Percentiles rank a stretch among this genome's conserved stretches.
phyloP scores from a whole-genome alignment of 2,329 filamentous ascomycete species.

The Diaporthe nobilis region DNA sequence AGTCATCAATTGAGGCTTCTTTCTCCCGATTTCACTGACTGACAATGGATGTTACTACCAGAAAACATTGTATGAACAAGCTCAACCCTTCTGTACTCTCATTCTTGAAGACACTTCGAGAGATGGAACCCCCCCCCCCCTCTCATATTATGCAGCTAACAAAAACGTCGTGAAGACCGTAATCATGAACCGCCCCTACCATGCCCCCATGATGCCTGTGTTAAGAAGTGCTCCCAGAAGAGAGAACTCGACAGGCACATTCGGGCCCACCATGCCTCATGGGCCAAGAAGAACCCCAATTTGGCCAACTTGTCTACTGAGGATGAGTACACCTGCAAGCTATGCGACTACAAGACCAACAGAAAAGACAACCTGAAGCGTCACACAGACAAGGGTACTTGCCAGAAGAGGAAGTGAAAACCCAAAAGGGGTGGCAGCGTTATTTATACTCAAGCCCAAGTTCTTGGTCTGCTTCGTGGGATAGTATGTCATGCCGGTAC shows the following conservation, averaged over 20 bases:
- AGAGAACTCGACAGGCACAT: slow-evolving; percentile 34
- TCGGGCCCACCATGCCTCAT: background rate
- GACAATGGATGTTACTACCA: background rate
- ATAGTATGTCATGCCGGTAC: background rate
- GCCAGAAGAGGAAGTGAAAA: background rate
- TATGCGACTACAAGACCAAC: slow-evolving; percentile 2
- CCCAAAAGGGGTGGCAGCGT: too few relatives aligned
- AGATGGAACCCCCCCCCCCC: background rate
- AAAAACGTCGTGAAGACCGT: background rate
- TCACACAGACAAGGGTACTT: background rate
- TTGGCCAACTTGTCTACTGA: background rate
- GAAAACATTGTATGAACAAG: background rate
- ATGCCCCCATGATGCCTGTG: slow-evolving; percentile 9
- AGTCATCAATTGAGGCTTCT: background rate
- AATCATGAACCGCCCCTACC: background rate
- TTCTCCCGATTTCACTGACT: background rate
- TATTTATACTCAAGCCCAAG: background rate
- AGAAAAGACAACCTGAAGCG: slow-evolving; percentile 23
- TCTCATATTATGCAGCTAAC: background rate
- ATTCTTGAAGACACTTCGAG: background rate
- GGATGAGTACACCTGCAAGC: background rate
- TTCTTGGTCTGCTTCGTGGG: background rate
- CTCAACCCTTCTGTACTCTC: background rate
- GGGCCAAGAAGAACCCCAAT: slow-evolving; percentile 21
- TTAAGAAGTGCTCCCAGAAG: background rate